Evolutionary conservation across 2,329 filamentous ascomycete genomes (phyloP).

Genomic region (Alternaria longipes): DNA sequence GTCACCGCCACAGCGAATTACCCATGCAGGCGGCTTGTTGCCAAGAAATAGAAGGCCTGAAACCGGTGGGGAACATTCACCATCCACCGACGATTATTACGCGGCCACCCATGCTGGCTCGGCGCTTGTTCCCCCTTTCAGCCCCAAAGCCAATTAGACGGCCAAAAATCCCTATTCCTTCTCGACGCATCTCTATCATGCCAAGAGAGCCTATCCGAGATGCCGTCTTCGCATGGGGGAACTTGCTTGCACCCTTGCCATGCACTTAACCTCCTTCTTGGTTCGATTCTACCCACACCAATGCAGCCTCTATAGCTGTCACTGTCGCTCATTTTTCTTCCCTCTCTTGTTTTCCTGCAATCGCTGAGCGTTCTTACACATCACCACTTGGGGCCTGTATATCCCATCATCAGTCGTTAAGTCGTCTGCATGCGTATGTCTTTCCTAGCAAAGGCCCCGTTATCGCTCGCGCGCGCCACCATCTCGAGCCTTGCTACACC

Average conservation of each 20-base stretch:
- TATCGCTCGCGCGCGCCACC: conserved; percentile 38
- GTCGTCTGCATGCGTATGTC: conserved; percentile 38
- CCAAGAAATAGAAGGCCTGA: conserved; percentile 32
- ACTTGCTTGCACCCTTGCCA: conserved; percentile 41
- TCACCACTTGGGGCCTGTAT: conserved; percentile 12
- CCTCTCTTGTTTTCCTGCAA: conserved; percentile 17
- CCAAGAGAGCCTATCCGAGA: conserved; percentile 41
- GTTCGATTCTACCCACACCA: conserved; percentile 22
- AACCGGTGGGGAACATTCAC: conserved; percentile 33
- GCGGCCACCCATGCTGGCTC: conserved; percentile 36
- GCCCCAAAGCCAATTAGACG: conserved; percentile 31
- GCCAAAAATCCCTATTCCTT: conserved; percentile 28
- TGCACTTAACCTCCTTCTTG: conserved; percentile 36
- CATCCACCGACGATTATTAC: conserved; percentile 37
- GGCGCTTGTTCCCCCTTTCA: conserved; percentile 34
- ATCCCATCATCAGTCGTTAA: conserved; percentile 17
- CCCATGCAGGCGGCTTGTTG: conserved; percentile 17
- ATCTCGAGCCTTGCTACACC: conserved; percentile 27
- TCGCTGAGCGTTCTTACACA: conserved; percentile 15
- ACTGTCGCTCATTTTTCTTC: conserved; percentile 30
- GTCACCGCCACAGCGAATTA: conserved; percentile 19
- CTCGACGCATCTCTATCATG: conserved; percentile 36
- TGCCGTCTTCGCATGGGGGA: conserved; percentile 46
- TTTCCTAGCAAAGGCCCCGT: conserved; percentile 36
- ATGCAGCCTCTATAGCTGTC: conserved; percentile 37